Evolutionary conservation across 495 filamentous ascomycete species (phyloP), one percentile per base, ranked within the genome.

Genomic region (Penicillium manginii): DNA sequence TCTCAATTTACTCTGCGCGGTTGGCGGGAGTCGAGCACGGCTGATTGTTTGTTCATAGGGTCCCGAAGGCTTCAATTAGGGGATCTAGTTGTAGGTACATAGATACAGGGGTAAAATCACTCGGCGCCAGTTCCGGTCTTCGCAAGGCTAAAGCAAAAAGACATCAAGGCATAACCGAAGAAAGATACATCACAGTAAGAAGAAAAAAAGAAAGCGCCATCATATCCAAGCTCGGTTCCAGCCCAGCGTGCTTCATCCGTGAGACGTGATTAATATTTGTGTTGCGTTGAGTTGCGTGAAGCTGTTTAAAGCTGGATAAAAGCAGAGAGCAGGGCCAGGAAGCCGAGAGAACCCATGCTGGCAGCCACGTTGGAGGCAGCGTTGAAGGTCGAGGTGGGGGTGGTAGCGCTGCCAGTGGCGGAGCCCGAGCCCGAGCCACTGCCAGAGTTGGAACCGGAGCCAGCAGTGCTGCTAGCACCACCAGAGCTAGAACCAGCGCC

Each of bases 221-320:
- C 62, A 60, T 64, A 46, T 48, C 59, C 43, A 58, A 60, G 56
- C 48, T 55, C 62, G 60, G 52, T 66, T 75, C 64, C 66, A 68
- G 47, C 56, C 69, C 64, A 60, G 61, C 62, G 33, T 67, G 52
- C 42, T 67, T 65, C 50, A 59, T 59, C 52, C 45, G 55, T 55
- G 55, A 58, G 59, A 50, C 63, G 46, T 65, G n/a, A 70, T 59
- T 74, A 78, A 46, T 35, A 57, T 19, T 18, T 52, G 52, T 57
- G 56, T 73, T 11, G 33, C 61, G 45, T 39, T 46, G 57, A 54
- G 14, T 18, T 4, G 17, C 35, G 9, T 23, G 2, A 31, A 18
- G 52, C 18, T 49, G 19, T 67, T 64, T 66, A 78, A 63, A 78
- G 60, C 64, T 75, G 70, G 50, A 78, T 47, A 61, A 77, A 65